These are phyloP conservation scores for Aspergillus costaricaensis DNA, from an alignment of 2,329 filamentous ascomycete species.

Conservation along the genomic window DNA sequence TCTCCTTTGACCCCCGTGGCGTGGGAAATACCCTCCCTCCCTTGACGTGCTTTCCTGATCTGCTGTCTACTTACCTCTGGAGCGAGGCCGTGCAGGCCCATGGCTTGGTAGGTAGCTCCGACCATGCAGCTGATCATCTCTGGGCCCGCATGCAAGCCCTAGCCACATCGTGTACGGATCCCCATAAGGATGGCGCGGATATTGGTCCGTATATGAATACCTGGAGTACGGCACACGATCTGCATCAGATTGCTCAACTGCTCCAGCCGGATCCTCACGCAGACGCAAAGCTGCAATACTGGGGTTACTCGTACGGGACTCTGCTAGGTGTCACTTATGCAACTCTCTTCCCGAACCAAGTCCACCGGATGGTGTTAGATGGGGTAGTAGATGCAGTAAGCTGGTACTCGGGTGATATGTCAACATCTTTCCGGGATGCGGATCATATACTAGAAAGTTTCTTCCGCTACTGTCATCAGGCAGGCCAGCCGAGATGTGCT, in stretches of 20 bases:
- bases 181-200: too few relatives aligned
- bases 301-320: background rate
- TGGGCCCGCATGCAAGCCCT: too few relatives aligned
- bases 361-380: background rate
- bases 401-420: background rate
- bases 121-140: background rate
- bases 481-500: background rate
- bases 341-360: background rate
- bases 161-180: too few relatives aligned
- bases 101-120: background rate
- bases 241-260: background rate
- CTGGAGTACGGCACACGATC: background rate
- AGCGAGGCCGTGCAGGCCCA: too few relatives aligned
- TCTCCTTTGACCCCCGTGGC: background rate
- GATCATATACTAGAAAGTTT: background rate
- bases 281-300: background rate
- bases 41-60: background rate
- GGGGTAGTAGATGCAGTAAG: background rate
- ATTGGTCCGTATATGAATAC: background rate
- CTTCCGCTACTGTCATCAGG: background rate
- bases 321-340: background rate
- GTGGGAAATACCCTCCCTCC: background rate
- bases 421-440: background rate
- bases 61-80: too few relatives aligned
- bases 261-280: background rate